Base-by-base conservation (phyloP, 495 filamentous ascomycete genomes). In the Elaphomyces granulatus region DNA sequence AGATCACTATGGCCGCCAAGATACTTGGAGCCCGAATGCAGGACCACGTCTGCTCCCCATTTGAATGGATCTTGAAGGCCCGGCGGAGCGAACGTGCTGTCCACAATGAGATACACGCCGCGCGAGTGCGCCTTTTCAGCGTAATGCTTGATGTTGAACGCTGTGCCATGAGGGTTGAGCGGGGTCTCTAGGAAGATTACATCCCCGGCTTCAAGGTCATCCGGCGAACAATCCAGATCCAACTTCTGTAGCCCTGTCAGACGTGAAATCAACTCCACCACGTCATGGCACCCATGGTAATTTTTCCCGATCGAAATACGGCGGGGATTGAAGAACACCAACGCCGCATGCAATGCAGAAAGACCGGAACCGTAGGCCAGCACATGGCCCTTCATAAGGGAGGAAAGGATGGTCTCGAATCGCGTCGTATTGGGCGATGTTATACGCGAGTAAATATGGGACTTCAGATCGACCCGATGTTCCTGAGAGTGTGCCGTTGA, bases 21-120 rank as follows among this genome's bases (percentile, higher is more conserved):
- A 56, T 94, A 98, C 67, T 98, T 98, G 7, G 87, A 90, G 9
- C 84, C 90, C 16, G 70, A 77, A 58, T 98, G 90, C 80, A 95
- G 80, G 15, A 94, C 74, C 0, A 83, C 56, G 57, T 95, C 87
- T 2, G 79, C 83, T 41, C 86, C 87, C 50, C 65, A 77, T 23
- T 49, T 34, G 53, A 94, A 92, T 2, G 90, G 90, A 47, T 94
- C 83, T 56, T 83, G 80, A 28, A 98, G 66, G 16, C 77, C 77
- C 10, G 90, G 90, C n/a, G 90, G 90, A 1, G 75, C 90, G 53
- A 98, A 94, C 0, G 90, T 98, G 0, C 79, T 72, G 58, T 98
- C 90, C 3, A 98, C 83, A 12, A 78, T 75, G n/a, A 95, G 64
- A 40, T 63, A 68, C 3, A 83, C 84, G 8, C 90, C 87, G 0